Base-by-base conservation (phyloP, 2,329 filamentous ascomycete species). In the Colletotrichum sp. region DNA sequence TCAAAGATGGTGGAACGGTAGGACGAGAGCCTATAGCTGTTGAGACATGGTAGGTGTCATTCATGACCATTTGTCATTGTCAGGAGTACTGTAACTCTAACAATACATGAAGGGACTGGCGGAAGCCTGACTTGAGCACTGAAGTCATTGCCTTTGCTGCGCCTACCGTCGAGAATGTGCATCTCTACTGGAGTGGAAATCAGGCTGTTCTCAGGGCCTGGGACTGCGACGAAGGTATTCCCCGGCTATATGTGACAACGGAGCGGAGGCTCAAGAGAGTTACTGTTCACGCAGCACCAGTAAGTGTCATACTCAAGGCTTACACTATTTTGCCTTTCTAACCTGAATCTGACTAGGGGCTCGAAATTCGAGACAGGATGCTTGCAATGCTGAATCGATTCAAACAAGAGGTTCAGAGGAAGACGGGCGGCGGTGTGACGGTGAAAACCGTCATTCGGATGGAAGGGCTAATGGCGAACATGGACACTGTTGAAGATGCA, bases 341-440 rank as follows among this genome's bases (percentile, higher is more conserved):
- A 24, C 16, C 0, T 2, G 12, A 13, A 5, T 4, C 4, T 15
- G 1, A 10, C 0, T 6, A 58, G 55, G 55, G 55, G 16, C 21
- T 58, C 55, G 55, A 58, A 18, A 58, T 15, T 28, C 21, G 26
- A 28, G 26, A 58, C 21, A 58, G 21, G 3, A 58, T 58, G 55
- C 13, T 26, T 26, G 55, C 55, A 0, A 58, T 58, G 26, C 8
- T 58, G 13, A 58, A 28, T 10, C 21, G 24, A 16, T 58, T 58
- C 24, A 58, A 58, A 16, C 55, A 58, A 28, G 21, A 58, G 5
- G 15, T 58, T 2, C 21, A 24, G 13, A 18, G 24, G 12, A 58
- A 58, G 16, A 58, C 26, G 0, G 55, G 24, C 26, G 55, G 55
- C 15, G 55, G 55, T 16, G 55, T 58, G 0, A 0, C 55, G 21